Base-by-base conservation (phyloP, 306 rosid genomes). In the Dalbergia cultrata region DNA sequence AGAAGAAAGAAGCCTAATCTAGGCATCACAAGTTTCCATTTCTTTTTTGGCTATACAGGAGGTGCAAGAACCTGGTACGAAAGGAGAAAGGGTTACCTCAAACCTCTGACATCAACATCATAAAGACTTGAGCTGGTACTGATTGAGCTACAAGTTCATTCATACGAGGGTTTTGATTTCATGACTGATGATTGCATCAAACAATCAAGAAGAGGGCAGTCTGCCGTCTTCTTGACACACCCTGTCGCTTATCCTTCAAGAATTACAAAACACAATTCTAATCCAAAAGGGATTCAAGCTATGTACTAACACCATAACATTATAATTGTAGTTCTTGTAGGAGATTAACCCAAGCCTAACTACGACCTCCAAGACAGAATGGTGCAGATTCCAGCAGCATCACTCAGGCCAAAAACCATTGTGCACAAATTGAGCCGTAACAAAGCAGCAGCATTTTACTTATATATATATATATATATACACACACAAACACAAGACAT, bases 361-460 rank as follows among this genome's bases (percentile, higher is more conserved):
- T 21, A 58, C 64, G 19, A 58, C 64, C 64, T 58, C 11, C 22
- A 45, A 60, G 50, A 73, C 6, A 60, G 16, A 37, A 57, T 43
- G 60, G 43, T 53, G 16, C 43, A 60, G 41, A 21, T 53, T n/a
- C 58, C 56, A 54, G 50, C n/a, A 14, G 81, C 82, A 34, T 7
- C 61, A 56, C 10, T 8, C 37, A 54, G 10, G 26, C 63, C 64
- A 70, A 58, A 45, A 59, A 39, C 66, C 52, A 26, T 16, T 13
- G 6, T 66, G 64, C 62, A 47, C 56, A 52, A 34, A 75, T 67
- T 58, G 66, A 81, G 72, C 60, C 49, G 5, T 22, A 37, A 49
- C 22, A 49, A 66, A 43, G 19, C 13, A 18, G 70, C 61, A 56
- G 17, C 61, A 45, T 34, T 63, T 50, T 44, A 52, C 70, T 77